A percentile compares a stretch with the other conserved stretches of the same genome.
phyloP scores from a whole-genome alignment of 78 protist species.

The Dictyostelium discoideum region DNA sequence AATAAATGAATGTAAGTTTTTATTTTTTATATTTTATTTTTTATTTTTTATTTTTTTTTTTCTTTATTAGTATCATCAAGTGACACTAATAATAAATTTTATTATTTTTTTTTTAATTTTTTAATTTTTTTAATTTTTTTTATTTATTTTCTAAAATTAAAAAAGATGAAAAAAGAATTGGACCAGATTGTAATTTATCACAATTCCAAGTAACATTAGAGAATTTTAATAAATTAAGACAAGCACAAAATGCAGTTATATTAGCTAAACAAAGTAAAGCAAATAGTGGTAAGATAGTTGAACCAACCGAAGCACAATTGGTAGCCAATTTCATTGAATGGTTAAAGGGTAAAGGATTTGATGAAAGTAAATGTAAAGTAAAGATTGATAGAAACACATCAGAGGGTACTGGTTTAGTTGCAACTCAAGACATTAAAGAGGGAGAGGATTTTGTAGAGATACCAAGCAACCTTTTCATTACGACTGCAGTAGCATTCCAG shows the following conservation, averaged over 20 bases:
- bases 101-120: neutral
- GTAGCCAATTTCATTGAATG: slow-evolving; percentile 28
- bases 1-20: slow-evolving; percentile 42
- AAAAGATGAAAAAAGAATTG: slow-evolving; percentile 29
- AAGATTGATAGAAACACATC: slow-evolving; percentile 20
- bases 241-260: neutral
- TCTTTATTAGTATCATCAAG: neutral
- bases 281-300: neutral
- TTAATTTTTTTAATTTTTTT: neutral
- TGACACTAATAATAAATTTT: neutral
- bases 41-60: neutral
- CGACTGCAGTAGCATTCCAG: neutral
- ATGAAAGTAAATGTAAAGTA: slow-evolving; percentile 25
- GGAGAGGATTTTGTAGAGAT: slow-evolving; percentile 40
- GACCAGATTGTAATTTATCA: neutral
- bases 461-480: slow-evolving; percentile 25
- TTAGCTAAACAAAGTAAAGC: neutral
- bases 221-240: slow-evolving; percentile 10
- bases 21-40: neutral
- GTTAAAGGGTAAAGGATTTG: slow-evolving; percentile 46
- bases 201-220: slow-evolving; percentile 10
- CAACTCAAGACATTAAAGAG: slow-evolving; percentile 45
- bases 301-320: slow-evolving; percentile 11
- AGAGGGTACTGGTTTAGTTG: slow-evolving; percentile 66
- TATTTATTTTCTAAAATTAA: too few species aligned